Conservation (phyloP, 768 basidiomycete genomes). For the Cystofilobasidium ferigula region DNA sequence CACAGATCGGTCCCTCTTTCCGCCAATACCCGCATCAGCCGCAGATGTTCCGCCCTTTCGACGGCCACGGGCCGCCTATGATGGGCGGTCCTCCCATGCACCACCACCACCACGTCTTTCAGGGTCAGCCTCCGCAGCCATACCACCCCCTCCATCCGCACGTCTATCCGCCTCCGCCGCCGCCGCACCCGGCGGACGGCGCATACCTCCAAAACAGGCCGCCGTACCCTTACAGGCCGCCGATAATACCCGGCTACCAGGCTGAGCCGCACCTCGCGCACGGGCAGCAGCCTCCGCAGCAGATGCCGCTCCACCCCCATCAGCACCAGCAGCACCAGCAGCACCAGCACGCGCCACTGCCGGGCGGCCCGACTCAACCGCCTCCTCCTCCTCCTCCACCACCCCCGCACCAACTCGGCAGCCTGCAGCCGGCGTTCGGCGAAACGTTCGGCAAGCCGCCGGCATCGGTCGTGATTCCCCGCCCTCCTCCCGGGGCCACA, state of each 20-base stretch:
- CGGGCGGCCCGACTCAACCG: too few species aligned
- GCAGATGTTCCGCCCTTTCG: constrained; percentile 16
- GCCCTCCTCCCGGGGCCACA: not conserved
- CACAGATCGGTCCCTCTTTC: constrained; percentile 3
- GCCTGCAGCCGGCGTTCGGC: not conserved
- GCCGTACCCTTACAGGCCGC: constrained; percentile 13
- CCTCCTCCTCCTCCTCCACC: not conserved
- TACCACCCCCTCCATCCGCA: constrained; percentile 4
- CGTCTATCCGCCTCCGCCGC: not conserved
- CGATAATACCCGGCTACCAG: constrained; percentile 4
- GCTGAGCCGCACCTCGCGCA: not conserved
- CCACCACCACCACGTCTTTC: constrained; percentile 1
- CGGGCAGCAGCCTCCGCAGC: not conserved
- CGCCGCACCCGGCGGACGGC: constrained; percentile 4
- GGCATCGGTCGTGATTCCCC: not conserved
- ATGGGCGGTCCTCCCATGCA: constrained; percentile 10
- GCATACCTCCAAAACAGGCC: not conserved
- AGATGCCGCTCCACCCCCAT: not conserved
- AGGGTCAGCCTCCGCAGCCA: not conserved
- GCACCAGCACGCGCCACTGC: not conserved
- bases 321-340: not conserved
- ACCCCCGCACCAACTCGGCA: not conserved
- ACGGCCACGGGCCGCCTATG: constrained; percentile 3
- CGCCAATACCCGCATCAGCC: not conserved
- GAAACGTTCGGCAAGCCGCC: constrained; percentile 1